phyloP scores from a whole-genome alignment of 345 rosid genomes.

The Heritiera fomes region DNA sequence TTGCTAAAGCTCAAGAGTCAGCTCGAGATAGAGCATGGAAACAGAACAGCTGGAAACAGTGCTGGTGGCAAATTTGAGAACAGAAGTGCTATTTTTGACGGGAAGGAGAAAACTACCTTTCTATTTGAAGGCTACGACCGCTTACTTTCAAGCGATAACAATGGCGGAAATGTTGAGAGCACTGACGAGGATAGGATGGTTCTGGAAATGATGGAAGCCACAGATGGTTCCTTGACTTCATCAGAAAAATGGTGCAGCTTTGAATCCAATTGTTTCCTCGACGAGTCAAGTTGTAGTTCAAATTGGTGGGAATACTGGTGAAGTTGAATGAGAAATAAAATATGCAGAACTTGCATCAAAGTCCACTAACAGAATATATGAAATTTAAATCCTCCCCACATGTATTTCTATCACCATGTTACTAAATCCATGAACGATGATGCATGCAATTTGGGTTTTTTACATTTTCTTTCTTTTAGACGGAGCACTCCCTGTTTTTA shows the following conservation, averaged over 20 bases:
- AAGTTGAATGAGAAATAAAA: background rate
- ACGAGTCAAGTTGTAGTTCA: slow-evolving; percentile 30
- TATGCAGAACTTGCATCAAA: background rate
- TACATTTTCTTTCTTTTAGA: too few species aligned
- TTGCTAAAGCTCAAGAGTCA: slow-evolving; percentile 27
- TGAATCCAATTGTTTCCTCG: slow-evolving; percentile 22
- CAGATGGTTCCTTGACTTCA: slow-evolving; percentile 25
- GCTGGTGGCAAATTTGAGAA: slow-evolving; percentile 14
- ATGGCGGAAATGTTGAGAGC: slow-evolving; percentile 13
- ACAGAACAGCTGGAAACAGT: slow-evolving; percentile 11
- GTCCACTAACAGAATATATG: background rate
- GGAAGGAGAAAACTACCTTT: slow-evolving; percentile 9
- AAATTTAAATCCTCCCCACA: background rate
- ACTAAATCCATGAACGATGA: background rate
- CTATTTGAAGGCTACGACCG: slow-evolving; percentile 9
- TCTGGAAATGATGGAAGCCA: slow-evolving; percentile 11
- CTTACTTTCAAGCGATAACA: background rate
- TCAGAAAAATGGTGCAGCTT: slow-evolving; percentile 27
- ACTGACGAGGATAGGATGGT: slow-evolving; percentile 14
- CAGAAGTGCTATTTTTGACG: background rate
- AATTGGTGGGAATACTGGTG: slow-evolving; percentile 37
- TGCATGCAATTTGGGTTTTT: background rate
- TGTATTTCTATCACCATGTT: background rate
- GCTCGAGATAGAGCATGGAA: slow-evolving; percentile 15
- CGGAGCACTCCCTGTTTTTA: too few species aligned